Base-by-base conservation (phyloP, 1,139 yeast genomes). In the Fermentozyma sake region DNA sequence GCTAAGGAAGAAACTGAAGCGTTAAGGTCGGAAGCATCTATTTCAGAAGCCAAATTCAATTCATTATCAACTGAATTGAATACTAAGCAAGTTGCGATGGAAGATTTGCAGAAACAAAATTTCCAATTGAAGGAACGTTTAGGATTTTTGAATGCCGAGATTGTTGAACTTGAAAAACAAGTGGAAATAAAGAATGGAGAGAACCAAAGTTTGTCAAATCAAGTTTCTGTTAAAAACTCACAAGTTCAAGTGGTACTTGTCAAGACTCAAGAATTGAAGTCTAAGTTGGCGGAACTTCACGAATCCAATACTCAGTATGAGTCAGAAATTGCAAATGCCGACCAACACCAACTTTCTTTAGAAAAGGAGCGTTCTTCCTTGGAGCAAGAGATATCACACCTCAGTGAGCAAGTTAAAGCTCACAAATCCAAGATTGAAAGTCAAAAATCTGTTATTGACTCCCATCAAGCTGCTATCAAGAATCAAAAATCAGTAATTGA, bases 11-110 rank as follows among this genome's bases (percentile, higher is more conserved):
- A 87, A 46, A 72, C 82, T 8, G 85, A 79, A 36, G 72, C 78
- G 29, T 66, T 89, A 40, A 69, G 83, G 43, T 76, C 85, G 28
- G 94, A 89, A 43, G 68, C 85, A 3, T 76, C 87, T 1, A 69
- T 85, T 26, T 72, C 87, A 2, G 95, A 89, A 51, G 95, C 95
- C 6, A 82, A 78, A 39, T 72, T 76, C 41, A 81, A 83, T 47
- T 79, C 86, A 8, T 71, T 83, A 24, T 82, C 84, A 33, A 50
- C 77, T 1, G 79, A 84, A 41, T 68, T 82, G 40, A 77, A 76
- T 39, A 75, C 73, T 28, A 63, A 78, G 28, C 81, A 80, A 42
- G 52, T 69, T 6, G 69, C 72, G 13, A 63, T 79, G 35, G 84
- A 79, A 31, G 72, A 69, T 26, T 70, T 82, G 14, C 89, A 82